Percentiles rank a stretch among this genome's conserved stretches.
phyloP scores from a whole-genome alignment of 768 basidiomycete genomes.

The Suillus paluster region DNA sequence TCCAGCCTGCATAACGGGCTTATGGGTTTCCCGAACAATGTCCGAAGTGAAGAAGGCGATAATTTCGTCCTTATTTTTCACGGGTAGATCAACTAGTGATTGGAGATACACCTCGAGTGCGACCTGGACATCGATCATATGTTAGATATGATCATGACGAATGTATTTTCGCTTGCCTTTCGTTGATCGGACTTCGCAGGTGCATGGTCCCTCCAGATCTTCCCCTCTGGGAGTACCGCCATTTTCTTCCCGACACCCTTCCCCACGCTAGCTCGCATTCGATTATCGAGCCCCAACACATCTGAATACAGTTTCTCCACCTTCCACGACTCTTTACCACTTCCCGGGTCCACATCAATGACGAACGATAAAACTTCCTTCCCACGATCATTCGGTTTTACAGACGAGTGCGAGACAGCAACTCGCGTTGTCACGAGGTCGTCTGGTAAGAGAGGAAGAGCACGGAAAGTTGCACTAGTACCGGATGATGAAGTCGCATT shows the following conservation, averaged over 20 bases:
- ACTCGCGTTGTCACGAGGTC: conserved; percentile 79
- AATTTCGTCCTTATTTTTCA: conserved; percentile 88
- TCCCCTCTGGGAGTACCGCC: conserved; percentile 83
- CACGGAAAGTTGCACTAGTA: conserved; percentile 59
- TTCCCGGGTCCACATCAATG: conserved; percentile 72
- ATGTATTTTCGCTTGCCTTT: conserved; percentile 63
- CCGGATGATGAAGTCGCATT: conserved; percentile 29
- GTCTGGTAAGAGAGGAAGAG: conserved; percentile 66
- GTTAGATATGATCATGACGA: conserved; percentile 16
- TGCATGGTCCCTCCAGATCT: conserved; percentile 95
- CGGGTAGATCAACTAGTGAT: conserved; percentile 76
- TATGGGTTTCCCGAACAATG: conserved; percentile 74
- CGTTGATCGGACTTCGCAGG: conserved; percentile 96
- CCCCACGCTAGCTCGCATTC: conserved; percentile 60
- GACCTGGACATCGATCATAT: conserved; percentile 43
- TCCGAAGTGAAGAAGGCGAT: conserved; percentile 94
- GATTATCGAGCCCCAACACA: conserved; percentile 84
- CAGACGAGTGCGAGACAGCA: conserved; percentile 78
- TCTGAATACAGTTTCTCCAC: conserved; percentile 96
- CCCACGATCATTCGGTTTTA: conserved; percentile 86
- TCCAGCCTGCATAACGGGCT: conserved; percentile 77
- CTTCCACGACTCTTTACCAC: conserved; percentile 74
- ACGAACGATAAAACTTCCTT: conserved; percentile 93
- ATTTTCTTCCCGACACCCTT: conserved; percentile 81
- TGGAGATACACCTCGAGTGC: conserved; percentile 88